Evolutionary conservation across 768 basidiomycete genomes (phyloP).

Genomic region (Baorangia bicolor): DNA sequence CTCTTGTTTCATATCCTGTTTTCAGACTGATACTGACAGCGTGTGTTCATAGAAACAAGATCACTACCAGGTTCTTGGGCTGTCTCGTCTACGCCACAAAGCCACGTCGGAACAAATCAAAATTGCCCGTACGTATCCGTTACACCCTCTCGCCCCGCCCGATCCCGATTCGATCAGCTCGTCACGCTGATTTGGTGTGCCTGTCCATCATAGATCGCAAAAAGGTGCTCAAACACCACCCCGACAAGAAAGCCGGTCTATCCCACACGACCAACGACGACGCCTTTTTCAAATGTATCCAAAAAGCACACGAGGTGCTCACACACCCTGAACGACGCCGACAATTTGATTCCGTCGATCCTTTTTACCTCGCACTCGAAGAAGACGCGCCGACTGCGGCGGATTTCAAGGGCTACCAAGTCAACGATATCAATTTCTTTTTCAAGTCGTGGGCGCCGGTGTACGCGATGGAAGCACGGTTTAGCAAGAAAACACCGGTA

Average conservation of each 20-base stretch:
- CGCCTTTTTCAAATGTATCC: conserved; percentile 99
- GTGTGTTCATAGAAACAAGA: conserved; percentile 79
- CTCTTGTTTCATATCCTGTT: background rate
- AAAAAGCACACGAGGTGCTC: conserved; percentile 96
- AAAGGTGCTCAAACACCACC: conserved; percentile 98
- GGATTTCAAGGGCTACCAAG: conserved; percentile 48
- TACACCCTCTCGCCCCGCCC: conserved; percentile 9
- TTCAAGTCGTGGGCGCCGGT: conserved; percentile 75
- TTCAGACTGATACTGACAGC: conserved; percentile 8
- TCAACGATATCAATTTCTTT: conserved; percentile 58
- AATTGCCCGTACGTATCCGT: conserved; percentile 77
- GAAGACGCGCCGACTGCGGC: conserved; percentile 70
- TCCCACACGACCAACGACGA: conserved; percentile 92
- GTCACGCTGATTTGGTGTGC: background rate
- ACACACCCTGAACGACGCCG: conserved; percentile 82
- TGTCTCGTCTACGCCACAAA: conserved; percentile 84
- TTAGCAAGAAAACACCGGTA: conserved; percentile 83
- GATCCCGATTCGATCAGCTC: conserved; percentile 8
- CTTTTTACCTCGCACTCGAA: conserved; percentile 66
- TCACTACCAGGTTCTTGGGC: conserved; percentile 94
- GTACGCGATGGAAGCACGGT: conserved; percentile 89
- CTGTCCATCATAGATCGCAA: conserved; percentile 69
- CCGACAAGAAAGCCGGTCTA: conserved; percentile 87
- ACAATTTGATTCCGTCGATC: conserved; percentile 97
- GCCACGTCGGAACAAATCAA: conserved; percentile 93